phyloP scores from a whole-genome alignment of 176 grass and related monocot genomes.

The Musa schizocarpa region DNA sequence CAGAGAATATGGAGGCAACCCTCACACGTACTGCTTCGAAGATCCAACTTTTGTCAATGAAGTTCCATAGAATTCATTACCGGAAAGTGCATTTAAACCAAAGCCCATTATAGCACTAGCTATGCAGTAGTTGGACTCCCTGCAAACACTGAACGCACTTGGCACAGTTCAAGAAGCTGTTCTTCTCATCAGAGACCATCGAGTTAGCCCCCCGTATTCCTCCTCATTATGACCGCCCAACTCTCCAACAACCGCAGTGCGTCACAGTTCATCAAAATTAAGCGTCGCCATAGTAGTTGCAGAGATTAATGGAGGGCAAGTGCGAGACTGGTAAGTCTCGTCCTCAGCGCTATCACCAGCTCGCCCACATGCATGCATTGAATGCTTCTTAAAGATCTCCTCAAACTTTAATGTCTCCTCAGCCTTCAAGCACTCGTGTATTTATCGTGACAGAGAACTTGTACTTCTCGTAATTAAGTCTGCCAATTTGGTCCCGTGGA shows the following conservation, averaged over 20 bases:
- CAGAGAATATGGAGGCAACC: too few species aligned
- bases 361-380: constrained; percentile 8
- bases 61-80: too few species aligned
- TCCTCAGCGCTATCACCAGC: not conserved
- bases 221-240: not conserved
- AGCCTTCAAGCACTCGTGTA: not conserved
- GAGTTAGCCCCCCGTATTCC: too few species aligned
- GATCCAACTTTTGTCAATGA: too few species aligned
- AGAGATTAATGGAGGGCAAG: not conserved
- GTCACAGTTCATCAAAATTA: constrained; percentile 1
- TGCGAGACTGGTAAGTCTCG: too few species aligned
- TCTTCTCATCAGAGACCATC: too few species aligned
- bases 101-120: too few species aligned
- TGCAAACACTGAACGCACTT: too few species aligned
- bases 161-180: too few species aligned
- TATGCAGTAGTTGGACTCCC: too few species aligned
- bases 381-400: constrained; percentile 5
- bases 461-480: not conserved
- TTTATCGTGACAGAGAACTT: not conserved
- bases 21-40: too few species aligned
- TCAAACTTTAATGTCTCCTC: not conserved
- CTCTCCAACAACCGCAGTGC: not conserved
- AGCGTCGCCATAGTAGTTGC: constrained; percentile 10
- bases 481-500: not conserved
- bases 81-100: too few species aligned